Evolutionary conservation across 768 basidiomycete genomes (phyloP), one percentile per base, ranked within the genome.

Genomic region (Mycena belliarum): DNA sequence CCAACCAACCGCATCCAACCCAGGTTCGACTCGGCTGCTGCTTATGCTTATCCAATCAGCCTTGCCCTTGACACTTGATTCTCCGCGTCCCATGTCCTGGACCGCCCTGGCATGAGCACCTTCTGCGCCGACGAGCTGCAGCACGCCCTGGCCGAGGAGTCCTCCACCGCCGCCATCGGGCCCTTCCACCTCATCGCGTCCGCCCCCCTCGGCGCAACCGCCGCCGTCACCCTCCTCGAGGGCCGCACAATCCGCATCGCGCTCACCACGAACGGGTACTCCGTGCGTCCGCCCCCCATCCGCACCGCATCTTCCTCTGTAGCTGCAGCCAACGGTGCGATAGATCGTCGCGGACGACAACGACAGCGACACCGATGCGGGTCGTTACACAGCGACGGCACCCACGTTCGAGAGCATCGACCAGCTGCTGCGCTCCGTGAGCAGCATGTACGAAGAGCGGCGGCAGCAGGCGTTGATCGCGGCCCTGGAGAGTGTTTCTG

Each of bases 371-470:
- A 58, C 69, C 38, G 65, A 63, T 40, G 37, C 38, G 14, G 43
- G 49, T 38, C 44, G 25, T n/a, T 26, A 37, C 23, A 29, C 41
- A 37, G 48, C 60, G 52, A 38, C 54, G 54, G 33, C 56, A 56
- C 63, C 63, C 55, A 69, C 70, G 10, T 83, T 81, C 55, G 88
- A 91, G 69, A 81, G 79, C 20, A 65, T 89, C 20, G 88, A 89
- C 47, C 76, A 74, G 28, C 74, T 89, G 25, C 75, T 91, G 32
- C 75, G 76, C 48, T 73, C 78, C 16, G 66, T 76, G 50, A 90
- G 88, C 68, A 75, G 78, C n/a, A 68, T 78, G 63, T 89, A 85
- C 64, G 69, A 68, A 44, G 70, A 70, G 59, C 80, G 72, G 61
- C 73, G 74, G 55, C 79, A 81, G 59, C 81, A 81, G 20, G 60